Conservation (phyloP, 1,139 yeast species). For the Wickerhamiella pararugosa region DNA sequence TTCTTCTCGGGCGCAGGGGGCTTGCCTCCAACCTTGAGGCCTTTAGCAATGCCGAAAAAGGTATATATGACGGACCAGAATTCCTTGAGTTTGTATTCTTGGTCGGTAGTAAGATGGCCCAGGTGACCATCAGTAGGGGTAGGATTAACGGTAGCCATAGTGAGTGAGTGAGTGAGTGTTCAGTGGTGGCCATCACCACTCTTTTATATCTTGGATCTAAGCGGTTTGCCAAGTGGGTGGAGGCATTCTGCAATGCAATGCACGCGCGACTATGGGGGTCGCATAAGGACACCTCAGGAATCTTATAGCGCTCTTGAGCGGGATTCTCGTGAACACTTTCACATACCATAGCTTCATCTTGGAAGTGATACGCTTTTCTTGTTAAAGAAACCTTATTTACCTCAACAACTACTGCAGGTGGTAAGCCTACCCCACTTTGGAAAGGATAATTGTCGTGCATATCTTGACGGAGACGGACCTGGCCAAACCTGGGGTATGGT, state of each 20-base stretch:
- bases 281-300: neutral
- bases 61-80: constrained; percentile 55
- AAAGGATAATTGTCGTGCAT: too few relatives aligned
- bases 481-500: too few relatives aligned
- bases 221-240: constrained; percentile 1
- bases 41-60: constrained; percentile 39
- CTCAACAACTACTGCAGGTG: too few relatives aligned
- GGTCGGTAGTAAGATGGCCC: constrained; percentile 42
- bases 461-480: too few relatives aligned
- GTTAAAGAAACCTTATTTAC: too few relatives aligned
- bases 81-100: constrained; percentile 57
- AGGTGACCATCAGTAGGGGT: constrained; percentile 33
- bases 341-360: too few relatives aligned
- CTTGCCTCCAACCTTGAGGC: constrained; percentile 13
- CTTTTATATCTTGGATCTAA: neutral
- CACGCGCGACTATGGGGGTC: neutral
- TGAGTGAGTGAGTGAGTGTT: neutral
- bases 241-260: neutral
- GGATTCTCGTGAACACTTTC: neutral
- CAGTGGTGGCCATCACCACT: constrained; percentile 1
- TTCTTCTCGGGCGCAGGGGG: constrained; percentile 19
- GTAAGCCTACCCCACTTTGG: too few relatives aligned
- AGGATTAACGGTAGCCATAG: neutral
- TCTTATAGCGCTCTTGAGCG: neutral
- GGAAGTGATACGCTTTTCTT: too few relatives aligned